Conservation (phyloP, 2,329 filamentous ascomycete species). For the Arthrobotrys sphaeroides region DNA sequence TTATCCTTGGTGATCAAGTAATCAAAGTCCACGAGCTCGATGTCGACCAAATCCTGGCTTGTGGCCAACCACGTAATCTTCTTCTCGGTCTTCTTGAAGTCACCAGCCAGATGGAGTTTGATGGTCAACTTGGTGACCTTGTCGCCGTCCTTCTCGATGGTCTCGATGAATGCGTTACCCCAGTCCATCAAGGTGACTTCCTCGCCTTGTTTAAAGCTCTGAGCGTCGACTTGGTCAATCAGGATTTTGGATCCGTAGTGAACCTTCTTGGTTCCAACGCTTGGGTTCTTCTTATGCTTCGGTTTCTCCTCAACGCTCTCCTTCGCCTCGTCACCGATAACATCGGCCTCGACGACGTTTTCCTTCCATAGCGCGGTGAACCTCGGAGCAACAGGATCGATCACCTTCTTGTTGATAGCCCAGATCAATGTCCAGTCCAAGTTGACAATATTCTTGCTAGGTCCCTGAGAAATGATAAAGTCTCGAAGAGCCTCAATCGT, state of each 20-base stretch:
- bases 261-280: conserved; percentile 85
- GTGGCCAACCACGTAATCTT: conserved; percentile 93
- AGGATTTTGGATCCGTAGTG: conserved; percentile 78
- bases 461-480: conserved; percentile 85
- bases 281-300: conserved; percentile 87
- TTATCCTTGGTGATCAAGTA: conserved; percentile 96
- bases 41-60: conserved; percentile 78
- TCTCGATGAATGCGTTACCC: conserved; percentile 85
- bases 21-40: conserved; percentile 93
- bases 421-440: conserved; percentile 83
- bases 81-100: conserved; percentile 95
- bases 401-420: conserved; percentile 80
- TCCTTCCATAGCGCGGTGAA: conserved; percentile 78
- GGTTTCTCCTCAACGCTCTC: conserved; percentile 77
- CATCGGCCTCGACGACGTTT: conserved; percentile 74
- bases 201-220: conserved; percentile 81
- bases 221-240: conserved; percentile 86
- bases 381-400: conserved; percentile 78
- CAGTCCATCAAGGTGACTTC: conserved; percentile 97
- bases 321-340: conserved; percentile 70
- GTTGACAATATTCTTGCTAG: conserved; percentile 81
- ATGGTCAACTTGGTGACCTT: conserved; percentile 77
- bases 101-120: conserved; percentile 84
- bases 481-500: conserved; percentile 80
- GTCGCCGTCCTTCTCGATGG: conserved; percentile 68